A percentile compares a stretch with the other conserved stretches of the same genome.
Conservation (phyloP, 768 basidiomycete species). For the Leccinum subgranulosum region DNA sequence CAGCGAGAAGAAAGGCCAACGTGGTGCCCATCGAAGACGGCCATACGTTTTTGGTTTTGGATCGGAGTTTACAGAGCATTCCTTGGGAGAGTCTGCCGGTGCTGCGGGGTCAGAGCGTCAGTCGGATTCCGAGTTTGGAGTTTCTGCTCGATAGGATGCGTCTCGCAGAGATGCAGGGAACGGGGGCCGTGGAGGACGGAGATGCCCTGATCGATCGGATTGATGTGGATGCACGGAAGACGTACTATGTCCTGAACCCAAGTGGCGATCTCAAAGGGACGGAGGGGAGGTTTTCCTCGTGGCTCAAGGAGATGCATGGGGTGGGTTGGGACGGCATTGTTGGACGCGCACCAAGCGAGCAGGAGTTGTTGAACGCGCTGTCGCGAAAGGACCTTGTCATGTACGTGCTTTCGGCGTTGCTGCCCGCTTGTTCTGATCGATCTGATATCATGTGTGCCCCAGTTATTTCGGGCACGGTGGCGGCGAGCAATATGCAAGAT, state of each 20-base stretch:
- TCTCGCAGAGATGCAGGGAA: slow-evolving; percentile 49
- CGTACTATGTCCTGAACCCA: slow-evolving; percentile 88
- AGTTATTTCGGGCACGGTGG: slow-evolving; percentile 99
- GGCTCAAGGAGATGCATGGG: slow-evolving; percentile 67
- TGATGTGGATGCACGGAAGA: slow-evolving; percentile 60
- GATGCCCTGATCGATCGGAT: slow-evolving; percentile 42
- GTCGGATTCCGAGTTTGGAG: slow-evolving; percentile 86
- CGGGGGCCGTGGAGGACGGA: slow-evolving; percentile 3
- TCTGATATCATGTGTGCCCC: background rate
- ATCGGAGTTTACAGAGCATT: slow-evolving; percentile 82
- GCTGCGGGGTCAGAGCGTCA: slow-evolving; percentile 79
- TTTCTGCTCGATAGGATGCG: slow-evolving; percentile 84
- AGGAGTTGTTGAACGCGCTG: slow-evolving; percentile 76
- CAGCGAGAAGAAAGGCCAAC: slow-evolving; percentile 32
- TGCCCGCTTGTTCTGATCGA: background rate
- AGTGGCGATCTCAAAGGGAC: slow-evolving; percentile 86
- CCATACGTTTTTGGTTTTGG: slow-evolving; percentile 86
- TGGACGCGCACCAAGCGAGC: slow-evolving; percentile 76
- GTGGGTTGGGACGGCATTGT: slow-evolving; percentile 83
- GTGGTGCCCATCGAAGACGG: slow-evolving; percentile 42
- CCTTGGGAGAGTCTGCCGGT: slow-evolving; percentile 97
- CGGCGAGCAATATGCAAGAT: slow-evolving; percentile 90
- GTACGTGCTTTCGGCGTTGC: slow-evolving; percentile 48
- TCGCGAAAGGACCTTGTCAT: slow-evolving; percentile 79
- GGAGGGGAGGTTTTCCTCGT: slow-evolving; percentile 76